phyloP scores from a whole-genome alignment of 2,329 filamentous ascomycete genomes.

The Metarhizium anisopliae region DNA sequence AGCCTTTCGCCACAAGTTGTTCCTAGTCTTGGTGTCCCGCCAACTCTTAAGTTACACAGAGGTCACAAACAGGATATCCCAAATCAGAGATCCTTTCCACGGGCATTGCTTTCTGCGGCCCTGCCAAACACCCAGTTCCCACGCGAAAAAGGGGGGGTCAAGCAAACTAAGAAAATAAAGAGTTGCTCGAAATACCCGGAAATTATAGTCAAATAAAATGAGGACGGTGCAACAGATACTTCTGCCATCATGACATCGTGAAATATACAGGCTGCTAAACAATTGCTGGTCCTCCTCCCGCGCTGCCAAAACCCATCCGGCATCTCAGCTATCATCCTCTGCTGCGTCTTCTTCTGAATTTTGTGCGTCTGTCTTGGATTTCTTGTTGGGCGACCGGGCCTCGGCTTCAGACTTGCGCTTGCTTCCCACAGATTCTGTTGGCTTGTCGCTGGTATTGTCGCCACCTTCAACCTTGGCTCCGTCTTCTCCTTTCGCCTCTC shows the following conservation, averaged over 20 bases:
- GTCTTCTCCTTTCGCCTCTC: constrained; percentile 37
- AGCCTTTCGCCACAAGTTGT: background rate
- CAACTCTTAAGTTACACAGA: background rate
- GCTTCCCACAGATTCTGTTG: constrained; percentile 29
- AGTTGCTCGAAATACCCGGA: background rate
- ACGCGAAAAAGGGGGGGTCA: constrained; percentile 6
- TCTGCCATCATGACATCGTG: constrained; percentile 27
- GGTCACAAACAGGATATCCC: background rate
- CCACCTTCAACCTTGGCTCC: constrained; percentile 21
- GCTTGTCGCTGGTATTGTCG: constrained; percentile 15
- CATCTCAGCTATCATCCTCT: constrained; percentile 17
- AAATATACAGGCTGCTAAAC: constrained; percentile 16
- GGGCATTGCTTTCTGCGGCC: background rate
- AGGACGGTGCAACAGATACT: constrained; percentile 9
- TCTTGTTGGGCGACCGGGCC: constrained; percentile 43
- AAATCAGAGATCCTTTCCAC: background rate
- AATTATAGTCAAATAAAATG: constrained; percentile 5
- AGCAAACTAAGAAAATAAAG: background rate
- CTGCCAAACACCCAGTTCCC: constrained; percentile 5
- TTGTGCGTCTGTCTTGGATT: constrained; percentile 41
- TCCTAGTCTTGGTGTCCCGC: background rate
- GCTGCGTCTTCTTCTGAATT: constrained; percentile 31
- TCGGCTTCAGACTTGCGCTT: constrained; percentile 53
- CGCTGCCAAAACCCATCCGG: background rate
- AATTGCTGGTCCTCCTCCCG: background rate